Conservation (phyloP, 164 flowering plant genomes). For the Aristolochia fimbriata region DNA sequence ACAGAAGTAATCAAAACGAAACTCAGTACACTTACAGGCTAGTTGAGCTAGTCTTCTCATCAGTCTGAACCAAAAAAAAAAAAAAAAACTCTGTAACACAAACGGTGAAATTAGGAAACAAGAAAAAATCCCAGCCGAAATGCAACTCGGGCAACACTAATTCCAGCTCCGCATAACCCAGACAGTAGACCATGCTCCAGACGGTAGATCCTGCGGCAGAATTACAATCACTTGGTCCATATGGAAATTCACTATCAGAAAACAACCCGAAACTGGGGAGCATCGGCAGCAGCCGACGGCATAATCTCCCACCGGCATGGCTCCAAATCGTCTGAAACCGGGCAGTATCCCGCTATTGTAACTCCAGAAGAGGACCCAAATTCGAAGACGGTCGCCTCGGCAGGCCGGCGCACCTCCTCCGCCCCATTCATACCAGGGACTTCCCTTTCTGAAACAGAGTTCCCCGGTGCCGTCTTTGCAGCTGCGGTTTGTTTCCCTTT, state of each 20-base stretch:
- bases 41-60: no score
- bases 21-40: no score
- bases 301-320: slow-evolving; percentile 93
- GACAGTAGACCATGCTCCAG: no score
- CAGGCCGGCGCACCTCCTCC: slow-evolving; percentile 44
- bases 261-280: slow-evolving; percentile 86
- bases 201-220: no score
- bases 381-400: slow-evolving; percentile 66
- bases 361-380: slow-evolving; percentile 86
- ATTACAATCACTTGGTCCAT: no score
- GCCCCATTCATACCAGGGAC: slow-evolving; percentile 77
- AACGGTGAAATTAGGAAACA: no score
- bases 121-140: no score
- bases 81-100: no score
- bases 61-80: no score
- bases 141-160: no score
- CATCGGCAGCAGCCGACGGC: slow-evolving; percentile 45
- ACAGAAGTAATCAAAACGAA: no score
- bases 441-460: slow-evolving; percentile 8
- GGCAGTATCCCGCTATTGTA: slow-evolving; percentile 85
- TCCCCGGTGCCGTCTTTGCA: slow-evolving; percentile 10
- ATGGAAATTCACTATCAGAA: slow-evolving; percentile 27
- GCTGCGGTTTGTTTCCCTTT: slow-evolving; percentile 12
- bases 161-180: no score
- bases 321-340: slow-evolving; percentile 93